Percentiles rank a stretch among this genome's conserved stretches.
phyloP scores from a whole-genome alignment of 1,284 basidiomycete species.

The Mycena citricolor region DNA sequence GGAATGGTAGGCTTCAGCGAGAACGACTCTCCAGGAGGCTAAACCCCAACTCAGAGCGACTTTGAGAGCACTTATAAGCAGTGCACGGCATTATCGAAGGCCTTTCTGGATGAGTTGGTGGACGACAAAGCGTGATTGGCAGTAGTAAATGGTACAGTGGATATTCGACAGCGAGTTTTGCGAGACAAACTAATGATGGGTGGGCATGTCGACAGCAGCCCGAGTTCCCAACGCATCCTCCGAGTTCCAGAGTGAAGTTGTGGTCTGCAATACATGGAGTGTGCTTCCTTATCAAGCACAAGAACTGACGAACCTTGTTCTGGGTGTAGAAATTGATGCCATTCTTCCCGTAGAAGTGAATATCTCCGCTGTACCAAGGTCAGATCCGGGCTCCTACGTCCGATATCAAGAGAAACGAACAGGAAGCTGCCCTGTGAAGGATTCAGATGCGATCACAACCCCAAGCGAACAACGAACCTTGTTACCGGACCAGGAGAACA shows the following conservation, averaged over 20 bases:
- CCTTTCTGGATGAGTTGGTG: conserved; percentile 67
- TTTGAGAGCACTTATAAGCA: conserved; percentile 28
- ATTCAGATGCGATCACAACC: no score
- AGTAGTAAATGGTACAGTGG: conserved; percentile 1
- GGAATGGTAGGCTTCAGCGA: conserved; percentile 43
- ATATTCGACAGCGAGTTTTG: no score
- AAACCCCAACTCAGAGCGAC: conserved; percentile 30
- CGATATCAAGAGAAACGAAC: conserved; percentile 89
- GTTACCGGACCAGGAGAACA: conserved; percentile 94
- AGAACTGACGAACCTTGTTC: conserved; percentile 58
- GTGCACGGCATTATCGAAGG: conserved; percentile 47
- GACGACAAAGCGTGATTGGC: conserved; percentile 15
- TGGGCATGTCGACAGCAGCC: conserved; percentile 84
- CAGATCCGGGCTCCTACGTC: no score
- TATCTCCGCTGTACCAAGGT: no score
- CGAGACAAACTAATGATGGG: conserved; percentile 49
- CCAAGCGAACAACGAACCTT: conserved; percentile 49
- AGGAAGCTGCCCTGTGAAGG: no score
- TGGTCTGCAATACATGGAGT: conserved; percentile 50
- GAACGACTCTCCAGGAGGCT: neutral
- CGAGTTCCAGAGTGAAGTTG: conserved; percentile 79
- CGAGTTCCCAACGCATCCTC: conserved; percentile 78
- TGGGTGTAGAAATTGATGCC: conserved; percentile 92
- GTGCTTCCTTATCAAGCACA: conserved; percentile 6
- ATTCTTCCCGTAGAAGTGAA: no score